Evolutionary conservation across 345 rosid species (phyloP).

Genomic region (Corymbia maculata): DNA sequence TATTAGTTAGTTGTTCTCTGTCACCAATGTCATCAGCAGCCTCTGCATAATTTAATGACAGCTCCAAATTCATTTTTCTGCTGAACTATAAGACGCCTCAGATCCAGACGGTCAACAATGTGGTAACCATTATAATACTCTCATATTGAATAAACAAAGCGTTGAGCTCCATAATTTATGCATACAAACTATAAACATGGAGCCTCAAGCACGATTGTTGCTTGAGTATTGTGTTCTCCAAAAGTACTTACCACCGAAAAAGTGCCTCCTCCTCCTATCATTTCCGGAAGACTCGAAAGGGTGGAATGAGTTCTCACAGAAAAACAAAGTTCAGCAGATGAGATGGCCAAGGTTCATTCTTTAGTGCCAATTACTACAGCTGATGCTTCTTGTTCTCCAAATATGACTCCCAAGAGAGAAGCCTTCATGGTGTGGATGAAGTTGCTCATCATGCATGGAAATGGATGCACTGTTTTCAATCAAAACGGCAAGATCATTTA

Average conservation of each 20-base stretch:
- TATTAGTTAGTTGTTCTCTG: not conserved
- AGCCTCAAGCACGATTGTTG: not conserved
- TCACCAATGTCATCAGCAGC: not conserved
- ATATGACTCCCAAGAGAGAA: conserved; percentile 9
- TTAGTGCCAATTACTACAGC: not conserved
- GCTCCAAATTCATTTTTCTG: not conserved
- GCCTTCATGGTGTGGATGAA: conserved; percentile 35
- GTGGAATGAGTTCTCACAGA: not conserved
- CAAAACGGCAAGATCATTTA: conserved; percentile 25
- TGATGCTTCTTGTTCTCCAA: not conserved
- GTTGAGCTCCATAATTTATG: not conserved
- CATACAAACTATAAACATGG: not conserved
- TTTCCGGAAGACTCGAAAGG: not conserved
- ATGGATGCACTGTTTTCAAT: conserved; percentile 37
- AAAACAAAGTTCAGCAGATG: not conserved
- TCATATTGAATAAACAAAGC: not conserved
- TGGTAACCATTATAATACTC: not conserved
- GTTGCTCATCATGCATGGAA: conserved; percentile 22
- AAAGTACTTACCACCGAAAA: not conserved
- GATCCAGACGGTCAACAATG: not conserved
- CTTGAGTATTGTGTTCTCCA: not conserved
- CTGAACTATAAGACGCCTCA: not conserved
- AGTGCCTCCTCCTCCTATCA: not conserved
- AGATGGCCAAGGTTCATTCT: not conserved
- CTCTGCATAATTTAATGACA: not conserved